Evolutionary conservation across 257 asterid genomes (phyloP).

Genomic region (Penstemon barbatus): DNA sequence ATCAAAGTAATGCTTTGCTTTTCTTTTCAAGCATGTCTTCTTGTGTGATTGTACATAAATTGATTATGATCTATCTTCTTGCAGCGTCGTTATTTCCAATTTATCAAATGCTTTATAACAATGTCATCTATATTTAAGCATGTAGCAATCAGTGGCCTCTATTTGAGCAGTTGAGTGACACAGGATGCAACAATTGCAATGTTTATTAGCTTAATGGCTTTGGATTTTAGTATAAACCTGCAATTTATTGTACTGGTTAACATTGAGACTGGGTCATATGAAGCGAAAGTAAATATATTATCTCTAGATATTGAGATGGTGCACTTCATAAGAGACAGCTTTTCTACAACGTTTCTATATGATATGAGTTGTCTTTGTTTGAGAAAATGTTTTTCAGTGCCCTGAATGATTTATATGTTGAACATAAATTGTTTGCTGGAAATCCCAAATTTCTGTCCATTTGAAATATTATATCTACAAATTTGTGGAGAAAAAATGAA

Average conservation of each 20-base stretch:
- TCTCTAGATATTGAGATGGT: conserved; percentile 11
- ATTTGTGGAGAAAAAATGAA: background rate
- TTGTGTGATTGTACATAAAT: no score
- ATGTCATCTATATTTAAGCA: background rate
- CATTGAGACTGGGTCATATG: background rate
- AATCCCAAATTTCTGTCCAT: background rate
- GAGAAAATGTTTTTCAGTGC: conserved; percentile 12
- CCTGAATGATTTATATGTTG: conserved; percentile 2
- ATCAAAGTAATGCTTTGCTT: conserved; percentile 11
- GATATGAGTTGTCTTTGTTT: conserved; percentile 3
- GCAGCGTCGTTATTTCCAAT: background rate
- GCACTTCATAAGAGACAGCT: background rate
- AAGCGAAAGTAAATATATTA: conserved; percentile 2
- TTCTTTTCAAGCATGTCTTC: background rate
- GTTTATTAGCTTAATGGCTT: background rate
- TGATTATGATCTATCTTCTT: background rate
- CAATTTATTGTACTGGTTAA: background rate
- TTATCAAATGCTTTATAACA: background rate
- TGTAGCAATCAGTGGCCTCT: background rate
- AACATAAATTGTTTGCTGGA: background rate
- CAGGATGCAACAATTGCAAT: background rate
- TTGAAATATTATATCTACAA: background rate
- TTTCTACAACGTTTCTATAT: background rate
- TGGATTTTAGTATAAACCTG: background rate
- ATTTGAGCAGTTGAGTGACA: conserved; percentile 9